Conservation (phyloP, 768 basidiomycete genomes). For the Tricholoma saponaceum region DNA sequence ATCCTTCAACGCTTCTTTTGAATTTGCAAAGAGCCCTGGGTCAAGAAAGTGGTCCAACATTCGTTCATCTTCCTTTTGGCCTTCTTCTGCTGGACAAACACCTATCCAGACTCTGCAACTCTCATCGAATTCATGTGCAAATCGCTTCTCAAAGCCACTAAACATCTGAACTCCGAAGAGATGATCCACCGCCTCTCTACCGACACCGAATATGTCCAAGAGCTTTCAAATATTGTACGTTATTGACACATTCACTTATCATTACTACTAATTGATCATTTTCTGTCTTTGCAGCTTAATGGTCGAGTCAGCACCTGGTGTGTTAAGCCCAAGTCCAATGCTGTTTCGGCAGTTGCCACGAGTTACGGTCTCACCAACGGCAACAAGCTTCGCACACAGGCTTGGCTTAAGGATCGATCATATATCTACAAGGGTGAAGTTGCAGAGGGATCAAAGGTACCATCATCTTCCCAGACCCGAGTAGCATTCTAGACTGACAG, state of each 20-base stretch:
- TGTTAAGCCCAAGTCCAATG: background rate
- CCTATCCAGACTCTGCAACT: background rate
- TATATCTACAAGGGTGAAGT: conserved; percentile 5
- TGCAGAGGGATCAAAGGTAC: background rate
- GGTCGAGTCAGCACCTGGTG: conserved; percentile 1
- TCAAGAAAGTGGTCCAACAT: background rate
- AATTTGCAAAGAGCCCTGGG: background rate
- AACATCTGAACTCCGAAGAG: background rate
- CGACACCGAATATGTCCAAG: background rate
- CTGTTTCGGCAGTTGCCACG: background rate
- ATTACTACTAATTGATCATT: background rate
- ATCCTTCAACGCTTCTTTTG: background rate
- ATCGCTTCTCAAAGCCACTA: conserved; percentile 1
- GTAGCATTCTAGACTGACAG: background rate
- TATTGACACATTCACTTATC: background rate
- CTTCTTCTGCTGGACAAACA: background rate
- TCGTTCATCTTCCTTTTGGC: conserved; percentile 1
- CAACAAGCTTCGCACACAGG: background rate
- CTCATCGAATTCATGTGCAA: background rate
- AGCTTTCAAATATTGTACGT: background rate
- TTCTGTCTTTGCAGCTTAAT: background rate
- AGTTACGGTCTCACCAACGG: background rate
- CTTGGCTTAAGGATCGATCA: background rate
- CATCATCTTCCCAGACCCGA: background rate
- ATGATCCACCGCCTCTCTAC: background rate